These are phyloP conservation scores for Podospora appendiculata DNA, from an alignment of 495 filamentous ascomycete species.

Conservation along the genomic window DNA sequence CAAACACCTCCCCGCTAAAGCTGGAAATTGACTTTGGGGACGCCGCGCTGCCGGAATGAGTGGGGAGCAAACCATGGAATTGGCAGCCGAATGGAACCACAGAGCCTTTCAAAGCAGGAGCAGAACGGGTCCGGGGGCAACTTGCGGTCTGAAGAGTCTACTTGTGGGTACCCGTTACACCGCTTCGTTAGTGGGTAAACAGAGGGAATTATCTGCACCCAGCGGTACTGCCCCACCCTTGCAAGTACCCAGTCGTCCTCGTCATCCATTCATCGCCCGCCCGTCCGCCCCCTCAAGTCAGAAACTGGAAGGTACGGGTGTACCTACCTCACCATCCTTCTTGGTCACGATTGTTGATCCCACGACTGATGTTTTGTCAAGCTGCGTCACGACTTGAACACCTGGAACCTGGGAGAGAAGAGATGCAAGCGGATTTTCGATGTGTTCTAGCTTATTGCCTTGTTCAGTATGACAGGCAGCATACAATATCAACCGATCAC, in stretches of 20 bases:
- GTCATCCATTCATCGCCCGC: too few relatives aligned
- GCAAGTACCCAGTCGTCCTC: not conserved
- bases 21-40: constrained; percentile 1
- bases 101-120: not conserved
- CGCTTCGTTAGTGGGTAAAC: not conserved
- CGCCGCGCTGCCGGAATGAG: constrained; percentile 5
- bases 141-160: not conserved
- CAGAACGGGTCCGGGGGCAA: not conserved
- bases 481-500: too few relatives aligned
- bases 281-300: too few relatives aligned
- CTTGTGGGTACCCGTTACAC: constrained; percentile 3
- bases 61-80: not conserved
- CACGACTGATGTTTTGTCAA: too few relatives aligned
- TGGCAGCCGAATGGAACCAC: not conserved
- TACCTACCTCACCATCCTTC: too few relatives aligned
- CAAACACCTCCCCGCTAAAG: not conserved
- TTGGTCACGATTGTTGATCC: too few relatives aligned
- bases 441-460: too few relatives aligned
- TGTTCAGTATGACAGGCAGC: too few relatives aligned
- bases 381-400: too few relatives aligned
- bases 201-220: not conserved
- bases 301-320: too few relatives aligned
- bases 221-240: not conserved
- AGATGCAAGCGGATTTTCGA: too few relatives aligned
- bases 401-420: too few relatives aligned